Conservation (phyloP, 768 basidiomycete species). For the Phanerochaete carnosa region DNA sequence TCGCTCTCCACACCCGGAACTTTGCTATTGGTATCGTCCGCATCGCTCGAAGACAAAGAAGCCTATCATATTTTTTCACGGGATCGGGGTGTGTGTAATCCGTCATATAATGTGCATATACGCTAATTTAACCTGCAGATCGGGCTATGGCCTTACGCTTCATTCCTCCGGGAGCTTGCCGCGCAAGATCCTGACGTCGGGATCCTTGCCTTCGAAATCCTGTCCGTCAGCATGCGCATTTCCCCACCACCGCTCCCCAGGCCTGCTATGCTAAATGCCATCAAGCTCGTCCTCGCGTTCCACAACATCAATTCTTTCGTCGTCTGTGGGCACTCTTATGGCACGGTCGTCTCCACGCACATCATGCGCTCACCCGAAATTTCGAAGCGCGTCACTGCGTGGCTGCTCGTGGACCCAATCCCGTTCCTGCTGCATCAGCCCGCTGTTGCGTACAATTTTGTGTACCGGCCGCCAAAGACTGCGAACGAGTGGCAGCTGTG, state of each 20-base stretch:
- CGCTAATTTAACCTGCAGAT: slow-evolving; percentile 39
- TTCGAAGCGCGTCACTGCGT: slow-evolving; percentile 35
- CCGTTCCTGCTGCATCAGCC: slow-evolving; percentile 63
- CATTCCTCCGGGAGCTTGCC: slow-evolving; percentile 47
- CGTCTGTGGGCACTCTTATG: slow-evolving; percentile 58
- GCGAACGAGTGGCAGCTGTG: slow-evolving; percentile 65
- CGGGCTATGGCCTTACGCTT: slow-evolving; percentile 54
- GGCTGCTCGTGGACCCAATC: slow-evolving; percentile 61
- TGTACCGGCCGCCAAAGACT: slow-evolving; percentile 49
- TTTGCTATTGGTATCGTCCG: slow-evolving; percentile 48
- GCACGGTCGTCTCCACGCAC: slow-evolving; percentile 54
- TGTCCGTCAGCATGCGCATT: slow-evolving; percentile 60
- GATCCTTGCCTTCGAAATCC: slow-evolving; percentile 56
- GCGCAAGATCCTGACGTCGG: slow-evolving; percentile 47
- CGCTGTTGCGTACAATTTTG: slow-evolving; percentile 60
- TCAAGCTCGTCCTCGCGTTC: slow-evolving; percentile 42
- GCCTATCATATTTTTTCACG: slow-evolving; percentile 65
- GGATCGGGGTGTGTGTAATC: slow-evolving; percentile 51
- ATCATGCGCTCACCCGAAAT: slow-evolving; percentile 39
- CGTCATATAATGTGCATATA: background rate
- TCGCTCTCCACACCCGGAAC: slow-evolving; percentile 28
- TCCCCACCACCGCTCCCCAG: slow-evolving; percentile 47
- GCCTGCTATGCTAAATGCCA: slow-evolving; percentile 36
- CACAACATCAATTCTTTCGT: slow-evolving; percentile 39
- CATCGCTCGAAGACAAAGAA: slow-evolving; percentile 44